Evolutionary conservation across 108 stramenopile genomes (phyloP), one percentile per base, ranked within the genome.

Genomic region (Cylindrotheca closterium): DNA sequence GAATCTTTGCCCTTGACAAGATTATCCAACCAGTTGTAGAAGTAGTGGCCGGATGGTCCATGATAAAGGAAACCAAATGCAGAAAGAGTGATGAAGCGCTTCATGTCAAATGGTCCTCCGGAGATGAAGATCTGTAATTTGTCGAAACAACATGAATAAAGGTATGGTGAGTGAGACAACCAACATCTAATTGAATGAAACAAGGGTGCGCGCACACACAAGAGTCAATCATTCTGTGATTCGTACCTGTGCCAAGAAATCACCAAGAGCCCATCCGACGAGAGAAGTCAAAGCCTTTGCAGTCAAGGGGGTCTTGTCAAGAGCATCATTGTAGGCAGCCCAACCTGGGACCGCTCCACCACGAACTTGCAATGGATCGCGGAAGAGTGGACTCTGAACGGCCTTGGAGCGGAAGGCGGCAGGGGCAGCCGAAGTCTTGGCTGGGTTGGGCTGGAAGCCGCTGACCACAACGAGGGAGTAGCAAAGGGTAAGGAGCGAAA

Each of bases 41-140:
- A 98, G 84, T 84, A 98, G 81, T 98, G 97, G 53, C 97, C 97
- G 51, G 95, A 95, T 34, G 97, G 96, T 46, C 97, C 97, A 84
- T 98, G 97, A 83, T 96, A 95, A 49, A 97, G 79, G 77, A 96
- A 86, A 61, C 97, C 97, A 71, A 98, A 98, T 63, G 85, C 84
- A 30, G 91, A 84, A 58, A 97, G 88, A 67, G 79, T 96, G 65
- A 88, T 82, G 80, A 97, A 93, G 60, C 97, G 93, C 78, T 87
- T 92, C 70, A 88, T 66, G 82, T 98, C 96, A 68, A 97, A 85
- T 46, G 94, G 86, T 45, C 90, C 96, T 52, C 91, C 85, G 51
- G 75, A 79, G 69, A 98, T 96, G 85, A 98, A 98, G 60, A 87
- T 71, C 93, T 94, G 52, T 37, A 22, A 67, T 34, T 24, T 59